Conservation (phyloP, 1,284 basidiomycete genomes). For the Ustilago sp. region DNA sequence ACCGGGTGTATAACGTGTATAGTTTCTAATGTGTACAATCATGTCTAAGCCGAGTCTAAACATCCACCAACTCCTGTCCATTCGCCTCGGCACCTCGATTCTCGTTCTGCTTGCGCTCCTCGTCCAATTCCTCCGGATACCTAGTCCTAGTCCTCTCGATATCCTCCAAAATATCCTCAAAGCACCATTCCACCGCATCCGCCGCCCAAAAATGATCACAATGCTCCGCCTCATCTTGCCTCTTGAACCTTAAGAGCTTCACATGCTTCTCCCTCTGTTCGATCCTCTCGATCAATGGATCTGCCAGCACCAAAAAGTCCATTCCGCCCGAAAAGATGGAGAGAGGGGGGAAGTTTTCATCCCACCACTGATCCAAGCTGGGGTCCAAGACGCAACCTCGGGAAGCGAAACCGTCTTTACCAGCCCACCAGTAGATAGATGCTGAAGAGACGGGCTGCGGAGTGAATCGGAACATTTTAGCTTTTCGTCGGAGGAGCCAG, state of each 20-base stretch:
- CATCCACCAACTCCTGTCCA: constrained; percentile 2
- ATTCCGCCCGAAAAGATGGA: constrained; percentile 73
- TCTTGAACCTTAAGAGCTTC: constrained; percentile 73
- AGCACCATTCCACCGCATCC: constrained; percentile 76
- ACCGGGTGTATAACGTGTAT: background rate
- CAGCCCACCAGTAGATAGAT: constrained; percentile 75
- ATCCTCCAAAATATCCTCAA: constrained; percentile 68
- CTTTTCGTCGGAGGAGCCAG: constrained; percentile 74
- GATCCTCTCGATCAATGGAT: constrained; percentile 63
- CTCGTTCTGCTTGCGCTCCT: background rate
- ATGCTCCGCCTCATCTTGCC: constrained; percentile 72
- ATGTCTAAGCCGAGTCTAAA: background rate
- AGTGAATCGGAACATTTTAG: constrained; percentile 77
- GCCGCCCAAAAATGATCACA: constrained; percentile 74
- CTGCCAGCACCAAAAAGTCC: constrained; percentile 66
- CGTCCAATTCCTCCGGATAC: constrained; percentile 46
- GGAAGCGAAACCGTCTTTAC: constrained; percentile 75
- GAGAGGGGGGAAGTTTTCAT: constrained; percentile 75
- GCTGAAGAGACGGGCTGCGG: constrained; percentile 75
- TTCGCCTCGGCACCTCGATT: background rate
- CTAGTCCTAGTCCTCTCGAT: constrained; percentile 48
- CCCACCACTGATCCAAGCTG: constrained; percentile 73
- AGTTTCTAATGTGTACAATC: background rate
- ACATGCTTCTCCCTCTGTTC: constrained; percentile 70
- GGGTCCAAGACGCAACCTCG: constrained; percentile 75